These are phyloP conservation scores for Hygrocybe punicea DNA, from an alignment of 768 basidiomycete genomes.

Conservation along the genomic window DNA sequence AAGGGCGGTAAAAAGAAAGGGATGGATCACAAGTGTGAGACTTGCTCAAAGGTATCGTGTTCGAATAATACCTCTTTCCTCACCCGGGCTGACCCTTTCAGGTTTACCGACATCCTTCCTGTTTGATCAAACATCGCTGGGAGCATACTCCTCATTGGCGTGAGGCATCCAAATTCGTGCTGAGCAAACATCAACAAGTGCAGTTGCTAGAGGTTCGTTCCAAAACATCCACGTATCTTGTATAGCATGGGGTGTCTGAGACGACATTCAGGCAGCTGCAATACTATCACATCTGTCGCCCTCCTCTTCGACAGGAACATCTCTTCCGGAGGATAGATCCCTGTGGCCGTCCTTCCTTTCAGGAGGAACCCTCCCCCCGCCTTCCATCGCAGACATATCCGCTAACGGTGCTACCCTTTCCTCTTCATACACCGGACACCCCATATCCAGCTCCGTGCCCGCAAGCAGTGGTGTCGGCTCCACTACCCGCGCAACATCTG, in stretches of 20 bases:
- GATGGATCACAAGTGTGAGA: constrained; percentile 87
- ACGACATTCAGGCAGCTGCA: constrained; percentile 69
- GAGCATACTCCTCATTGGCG: constrained; percentile 97
- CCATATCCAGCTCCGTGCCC: constrained; percentile 55
- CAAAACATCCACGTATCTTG: background rate
- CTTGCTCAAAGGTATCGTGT: constrained; percentile 78
- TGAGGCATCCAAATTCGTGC: constrained; percentile 81
- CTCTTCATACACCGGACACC: constrained; percentile 15
- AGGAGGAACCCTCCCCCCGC: constrained; percentile 62
- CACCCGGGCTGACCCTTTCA: constrained; percentile 22
- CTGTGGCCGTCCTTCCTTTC: constrained; percentile 86
- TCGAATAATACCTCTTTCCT: constrained; percentile 1
- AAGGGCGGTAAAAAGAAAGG: constrained; percentile 72
- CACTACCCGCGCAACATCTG: constrained; percentile 22
- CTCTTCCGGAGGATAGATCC: constrained; percentile 89
- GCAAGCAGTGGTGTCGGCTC: constrained; percentile 21
- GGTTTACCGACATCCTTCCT: constrained; percentile 90
- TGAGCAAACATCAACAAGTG: constrained; percentile 97
- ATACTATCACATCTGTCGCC: constrained; percentile 87
- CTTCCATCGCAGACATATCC: constrained; percentile 26
- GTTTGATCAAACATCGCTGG: constrained; percentile 97
- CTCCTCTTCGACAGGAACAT: constrained; percentile 54
- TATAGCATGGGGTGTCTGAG: background rate
- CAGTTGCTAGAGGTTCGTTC: constrained; percentile 80
- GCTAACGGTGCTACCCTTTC: constrained; percentile 10